Evolutionary conservation across 2,329 filamentous ascomycete genomes (phyloP), one percentile per base, ranked within the genome.

Genomic region (Ustulina deusta): DNA sequence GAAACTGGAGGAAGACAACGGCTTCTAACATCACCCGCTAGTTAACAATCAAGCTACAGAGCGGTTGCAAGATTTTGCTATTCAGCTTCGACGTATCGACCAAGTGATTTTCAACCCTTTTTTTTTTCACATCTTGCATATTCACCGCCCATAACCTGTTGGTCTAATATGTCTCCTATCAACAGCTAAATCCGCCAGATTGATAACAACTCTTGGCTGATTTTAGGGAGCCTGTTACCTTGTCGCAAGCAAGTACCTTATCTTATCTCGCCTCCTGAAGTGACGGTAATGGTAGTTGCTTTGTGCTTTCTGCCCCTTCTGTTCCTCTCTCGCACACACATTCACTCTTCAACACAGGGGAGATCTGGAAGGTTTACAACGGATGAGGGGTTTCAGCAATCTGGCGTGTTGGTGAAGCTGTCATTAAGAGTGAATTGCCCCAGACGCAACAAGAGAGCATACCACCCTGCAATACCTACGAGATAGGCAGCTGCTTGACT

Each of bases 351-450:
- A 15, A 48, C 62, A 17, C 62, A 13, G 22, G 62, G 55, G 56
- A 65, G 55, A 65, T 65, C 25, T 48, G 40, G 22, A 65, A 65
- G 22, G 55, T 65, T 17, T 65, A 65, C 29, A 48, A 65, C 29
- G 62, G 55, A 60, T 48, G 62, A 60, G 62, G 13, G 54, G 48
- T 48, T 20, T 65, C 63, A 25, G 63, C 63, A 10, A 57, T 65
- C 48, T 65, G 63, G 63, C 63, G 63, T 40, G 63, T 61, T 65
- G 63, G 63, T 40, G 49, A 61, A 17, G 63, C 63, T 56, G 61
- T 65, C 32, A 61, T 65, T 32, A 65, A 65, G 62, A 61, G 51
- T 42, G 34, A 42, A 49, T 61, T 61, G 34, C 57, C 57, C 32
- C 40, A 60, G 20, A 65, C 56, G 57, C 57, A 49, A 65, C 63